Percentiles rank a stretch among this genome's conserved stretches.
These are phyloP conservation scores for Triticum dicoccoides DNA, from an alignment of 176 grass and related monocot genomes.

Conservation along the genomic window DNA sequence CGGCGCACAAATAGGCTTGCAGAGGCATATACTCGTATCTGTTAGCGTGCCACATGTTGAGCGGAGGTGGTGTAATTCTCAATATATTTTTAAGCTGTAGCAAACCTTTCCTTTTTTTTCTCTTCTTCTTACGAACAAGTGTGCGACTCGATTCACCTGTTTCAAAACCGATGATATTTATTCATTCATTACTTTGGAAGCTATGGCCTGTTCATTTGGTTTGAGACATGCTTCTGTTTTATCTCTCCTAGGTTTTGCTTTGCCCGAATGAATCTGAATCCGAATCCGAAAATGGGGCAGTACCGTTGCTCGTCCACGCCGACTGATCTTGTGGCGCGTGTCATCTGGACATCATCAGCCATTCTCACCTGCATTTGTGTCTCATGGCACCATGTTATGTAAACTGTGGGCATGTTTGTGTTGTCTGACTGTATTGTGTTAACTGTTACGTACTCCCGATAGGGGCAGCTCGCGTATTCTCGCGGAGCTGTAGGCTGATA, in stretches of 20 bases:
- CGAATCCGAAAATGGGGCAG: not conserved
- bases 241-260: slow-evolving; percentile 18
- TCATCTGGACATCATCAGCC: not conserved
- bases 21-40: not conserved
- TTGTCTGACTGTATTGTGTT: not conserved
- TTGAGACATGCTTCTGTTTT: not conserved
- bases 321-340: not conserved
- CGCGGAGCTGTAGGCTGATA: not conserved
- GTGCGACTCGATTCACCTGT: not conserved
- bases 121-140: not conserved
- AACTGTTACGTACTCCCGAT: not conserved
- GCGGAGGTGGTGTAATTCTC: not conserved
- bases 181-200: not conserved
- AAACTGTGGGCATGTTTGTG: not conserved
- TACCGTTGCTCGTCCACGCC: not conserved
- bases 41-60: not conserved
- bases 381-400: not conserved
- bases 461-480: not conserved
- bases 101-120: not conserved
- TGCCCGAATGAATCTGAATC: not conserved
- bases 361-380: not conserved
- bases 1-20: not conserved
- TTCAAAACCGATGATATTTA: not conserved
- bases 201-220: not conserved
- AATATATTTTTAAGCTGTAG: not conserved